These are phyloP conservation scores for Phytophthora sp. DNA, from an alignment of 352 stramenopile genomes.

Conservation along the genomic window DNA sequence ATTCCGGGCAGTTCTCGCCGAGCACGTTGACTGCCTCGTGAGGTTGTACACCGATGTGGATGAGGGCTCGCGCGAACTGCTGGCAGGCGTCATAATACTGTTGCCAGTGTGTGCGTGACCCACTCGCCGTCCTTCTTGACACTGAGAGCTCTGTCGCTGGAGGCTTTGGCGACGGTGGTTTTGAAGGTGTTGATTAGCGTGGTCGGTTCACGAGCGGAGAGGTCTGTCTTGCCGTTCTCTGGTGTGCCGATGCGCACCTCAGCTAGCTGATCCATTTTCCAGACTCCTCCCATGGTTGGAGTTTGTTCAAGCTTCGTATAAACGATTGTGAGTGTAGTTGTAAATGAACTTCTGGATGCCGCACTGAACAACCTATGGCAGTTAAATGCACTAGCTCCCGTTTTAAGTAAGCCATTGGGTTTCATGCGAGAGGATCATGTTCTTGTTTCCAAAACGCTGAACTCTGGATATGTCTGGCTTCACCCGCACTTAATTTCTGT, in stretches of 20 bases:
- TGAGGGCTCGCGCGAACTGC: conserved; percentile 77
- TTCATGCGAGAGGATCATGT: no score
- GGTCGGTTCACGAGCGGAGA: conserved; percentile 35
- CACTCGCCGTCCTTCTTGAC: conserved; percentile 53
- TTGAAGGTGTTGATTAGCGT: conserved; percentile 52
- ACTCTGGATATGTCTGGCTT: no score
- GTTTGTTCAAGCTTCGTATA: no score
- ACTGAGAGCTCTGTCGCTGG: conserved; percentile 42
- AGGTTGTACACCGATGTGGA: conserved; percentile 64
- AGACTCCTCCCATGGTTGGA: no score
- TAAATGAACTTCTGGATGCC: no score
- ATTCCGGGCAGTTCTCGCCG: conserved; percentile 87
- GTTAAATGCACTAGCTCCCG: no score
- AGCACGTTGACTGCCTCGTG: conserved; percentile 85
- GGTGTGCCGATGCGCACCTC: conserved; percentile 12
- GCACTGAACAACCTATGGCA: no score
- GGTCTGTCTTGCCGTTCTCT: conserved; percentile 14
- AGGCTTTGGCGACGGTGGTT: conserved; percentile 28
- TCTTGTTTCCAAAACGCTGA: no score
- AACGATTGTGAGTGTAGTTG: no score
- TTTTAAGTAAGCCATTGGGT: no score
- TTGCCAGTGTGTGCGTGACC: conserved; percentile 63
- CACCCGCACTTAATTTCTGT: no score
- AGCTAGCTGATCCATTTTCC: conserved; percentile 25
- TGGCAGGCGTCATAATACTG: conserved; percentile 79